Evolutionary conservation across 352 stramenopile species (phyloP), one percentile per base, ranked within the genome.

Genomic region (Phytophthora pinifolia): DNA sequence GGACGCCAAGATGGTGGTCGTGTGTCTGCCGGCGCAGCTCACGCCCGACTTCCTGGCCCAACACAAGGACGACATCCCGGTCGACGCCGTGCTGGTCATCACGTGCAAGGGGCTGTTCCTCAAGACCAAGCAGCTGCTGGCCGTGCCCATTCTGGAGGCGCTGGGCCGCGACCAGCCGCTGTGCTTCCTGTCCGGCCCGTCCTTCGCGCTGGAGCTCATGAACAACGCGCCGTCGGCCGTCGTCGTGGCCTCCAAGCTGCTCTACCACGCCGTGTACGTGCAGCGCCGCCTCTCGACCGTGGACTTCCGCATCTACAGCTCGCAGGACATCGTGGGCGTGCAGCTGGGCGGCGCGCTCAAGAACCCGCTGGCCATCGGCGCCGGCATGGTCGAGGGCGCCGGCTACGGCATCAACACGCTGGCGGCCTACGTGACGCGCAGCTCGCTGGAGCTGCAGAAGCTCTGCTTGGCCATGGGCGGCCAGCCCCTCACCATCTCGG

Each of bases 331-430:
- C 45, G 88, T 98, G 58, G 97, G 97, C 48, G 92, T 99, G 18
- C 96, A 99, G 68, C 80, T 99, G 30, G 96, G 96, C 36, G 97
- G 96, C 7, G 96, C 96, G 12, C 85, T 99, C 36, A 99, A 99
- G 73, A 99, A 99, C 72, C 94, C 98, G 2, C 92, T 99, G 67
- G 97, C 97, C 9, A 91, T 99, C 36, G 96, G 94, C 33, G 95
- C 95, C 31, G 97, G 96, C 27, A 98, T 99, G 93, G 96, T 97
- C 62, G 96, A 99, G 74, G 96, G 96, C 27, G 77, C 98, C 1
- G 96, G 94, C 44, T 86, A 98, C 31, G 96, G 96, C 37, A 98
- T 97, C 46, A 99, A 99, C 62, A 97, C 93, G 25, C 76, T 97
- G 64, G 93, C 94, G 14, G 94, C 89, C 8, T 92, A 98, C 50